Conservation (phyloP, 225 moss, liverwort and hornwort species). For the Sphagnum contortum region DNA sequence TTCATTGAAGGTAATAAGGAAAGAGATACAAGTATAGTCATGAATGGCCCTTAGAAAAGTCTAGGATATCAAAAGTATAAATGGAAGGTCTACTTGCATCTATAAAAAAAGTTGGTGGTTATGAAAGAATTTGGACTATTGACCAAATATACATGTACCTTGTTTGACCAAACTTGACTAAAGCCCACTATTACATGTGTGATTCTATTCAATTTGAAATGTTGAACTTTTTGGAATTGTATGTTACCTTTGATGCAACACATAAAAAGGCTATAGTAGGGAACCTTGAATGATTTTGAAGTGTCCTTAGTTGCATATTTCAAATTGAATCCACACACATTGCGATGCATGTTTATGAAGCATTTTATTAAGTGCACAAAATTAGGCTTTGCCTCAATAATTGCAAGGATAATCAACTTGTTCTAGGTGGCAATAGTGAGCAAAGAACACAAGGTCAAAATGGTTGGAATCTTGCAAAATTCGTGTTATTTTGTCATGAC, state of each 20-base stretch:
- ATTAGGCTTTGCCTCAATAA: slow-evolving; percentile 21
- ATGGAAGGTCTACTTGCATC: not conserved
- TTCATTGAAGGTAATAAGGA: not conserved
- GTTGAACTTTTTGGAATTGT: slow-evolving; percentile 32
- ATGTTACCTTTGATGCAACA: slow-evolving; percentile 38
- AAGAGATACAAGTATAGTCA: slow-evolving; percentile 3
- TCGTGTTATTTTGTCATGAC: slow-evolving; percentile 29
- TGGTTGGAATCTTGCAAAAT: slow-evolving; percentile 25
- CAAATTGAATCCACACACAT: slow-evolving; percentile 21
- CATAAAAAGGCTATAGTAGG: slow-evolving; percentile 1
- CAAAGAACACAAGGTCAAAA: not conserved
- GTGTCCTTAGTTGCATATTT: slow-evolving; percentile 24
- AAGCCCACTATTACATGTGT: slow-evolving; percentile 25
- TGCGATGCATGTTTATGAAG: slow-evolving; percentile 29
- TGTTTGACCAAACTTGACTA: slow-evolving; percentile 54
- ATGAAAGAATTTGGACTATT: slow-evolving; percentile 63
- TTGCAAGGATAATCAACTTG: slow-evolving; percentile 10
- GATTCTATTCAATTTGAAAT: slow-evolving; percentile 31
- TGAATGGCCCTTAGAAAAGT: not conserved
- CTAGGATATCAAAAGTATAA: slow-evolving; percentile 21
- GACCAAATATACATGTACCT: slow-evolving; percentile 53
- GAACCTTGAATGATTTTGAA: slow-evolving; percentile 8
- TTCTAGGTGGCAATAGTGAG: slow-evolving; percentile 5
- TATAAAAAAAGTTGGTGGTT: slow-evolving; percentile 14
- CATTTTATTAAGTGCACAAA: slow-evolving; percentile 27